These are phyloP conservation scores for Shiraia bambusicola DNA, from an alignment of 2,329 filamentous ascomycete genomes.

Conservation along the genomic window DNA sequence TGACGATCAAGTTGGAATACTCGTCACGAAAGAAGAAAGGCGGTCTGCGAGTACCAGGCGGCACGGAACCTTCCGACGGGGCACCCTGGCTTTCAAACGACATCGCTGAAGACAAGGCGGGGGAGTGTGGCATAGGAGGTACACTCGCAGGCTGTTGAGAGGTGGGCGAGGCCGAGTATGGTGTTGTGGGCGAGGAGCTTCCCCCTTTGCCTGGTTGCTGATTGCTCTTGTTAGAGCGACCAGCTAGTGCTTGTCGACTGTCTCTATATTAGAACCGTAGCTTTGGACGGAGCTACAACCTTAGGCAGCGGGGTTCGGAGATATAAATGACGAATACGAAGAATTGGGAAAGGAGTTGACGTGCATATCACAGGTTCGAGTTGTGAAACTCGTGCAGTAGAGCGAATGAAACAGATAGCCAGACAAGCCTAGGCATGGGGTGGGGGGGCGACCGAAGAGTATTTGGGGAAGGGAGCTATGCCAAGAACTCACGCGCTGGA, in stretches of 20 bases:
- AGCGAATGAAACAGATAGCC: slow-evolving; percentile 31
- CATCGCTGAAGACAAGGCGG: slow-evolving; percentile 51
- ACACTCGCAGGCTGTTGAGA: slow-evolving; percentile 35
- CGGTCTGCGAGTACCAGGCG: slow-evolving; percentile 62
- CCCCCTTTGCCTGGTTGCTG: slow-evolving; percentile 39
- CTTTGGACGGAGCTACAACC: slow-evolving; percentile 11
- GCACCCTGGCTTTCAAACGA: slow-evolving; percentile 65
- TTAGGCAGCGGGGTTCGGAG: slow-evolving; percentile 5
- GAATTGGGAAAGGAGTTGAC: slow-evolving; percentile 6
- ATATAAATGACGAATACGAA: slow-evolving; percentile 5
- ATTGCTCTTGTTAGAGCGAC: slow-evolving; percentile 46
- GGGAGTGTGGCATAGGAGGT: slow-evolving; percentile 42
- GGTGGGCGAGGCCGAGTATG: slow-evolving; percentile 39
- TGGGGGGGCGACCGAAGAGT: slow-evolving; percentile 18
- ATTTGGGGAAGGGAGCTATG: slow-evolving; percentile 32
- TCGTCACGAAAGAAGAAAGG: slow-evolving; percentile 75
- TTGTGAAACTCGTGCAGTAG: slow-evolving; percentile 28
- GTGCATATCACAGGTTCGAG: slow-evolving; percentile 17
- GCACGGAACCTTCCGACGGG: slow-evolving; percentile 36
- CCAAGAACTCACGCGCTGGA: slow-evolving; percentile 47
- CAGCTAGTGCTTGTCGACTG: slow-evolving; percentile 47
- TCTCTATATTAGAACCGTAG: slow-evolving; percentile 23
- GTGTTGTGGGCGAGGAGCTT: slow-evolving; percentile 40
- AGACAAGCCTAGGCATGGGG: slow-evolving; percentile 28
- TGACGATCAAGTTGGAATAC: slow-evolving; percentile 84